phyloP scores from a whole-genome alignment of 805 yeast species.

The Kuraishia piskuri region DNA sequence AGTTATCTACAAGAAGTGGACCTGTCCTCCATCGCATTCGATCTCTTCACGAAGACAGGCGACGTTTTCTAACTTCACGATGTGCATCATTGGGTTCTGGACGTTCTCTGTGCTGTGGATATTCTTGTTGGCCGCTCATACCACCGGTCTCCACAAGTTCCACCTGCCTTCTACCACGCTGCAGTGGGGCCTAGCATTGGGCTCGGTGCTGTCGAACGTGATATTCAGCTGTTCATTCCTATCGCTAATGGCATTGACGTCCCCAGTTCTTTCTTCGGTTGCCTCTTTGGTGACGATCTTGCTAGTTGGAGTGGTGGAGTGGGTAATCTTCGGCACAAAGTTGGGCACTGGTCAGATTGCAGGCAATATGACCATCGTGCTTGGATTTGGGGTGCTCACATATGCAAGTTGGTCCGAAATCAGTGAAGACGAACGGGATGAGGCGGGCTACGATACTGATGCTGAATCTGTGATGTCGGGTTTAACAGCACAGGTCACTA shows the following conservation, averaged over 20 bases:
- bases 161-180: conserved; percentile 34
- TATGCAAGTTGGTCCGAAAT: conserved; percentile 61
- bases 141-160: conserved; percentile 50
- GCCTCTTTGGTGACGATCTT: conserved; percentile 60
- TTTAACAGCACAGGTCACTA: not conserved
- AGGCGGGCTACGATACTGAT: conserved; percentile 23
- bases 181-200: conserved; percentile 34
- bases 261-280: conserved; percentile 73
- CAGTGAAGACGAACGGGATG: conserved; percentile 27
- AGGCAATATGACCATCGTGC: conserved; percentile 63
- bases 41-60: conserved; percentile 62
- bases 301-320: conserved; percentile 71
- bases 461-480: conserved; percentile 17
- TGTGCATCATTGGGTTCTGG: conserved; percentile 55
- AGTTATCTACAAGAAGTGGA: conserved; percentile 66
- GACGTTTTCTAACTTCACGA: conserved; percentile 71
- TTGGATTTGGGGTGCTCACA: conserved; percentile 62
- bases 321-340: conserved; percentile 52
- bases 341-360: conserved; percentile 47
- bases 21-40: conserved; percentile 65
- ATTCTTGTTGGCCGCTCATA: conserved; percentile 37
- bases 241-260: conserved; percentile 73
- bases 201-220: conserved; percentile 57
- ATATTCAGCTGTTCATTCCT: conserved; percentile 65
- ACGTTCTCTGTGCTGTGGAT: conserved; percentile 44